Percentiles rank a stretch among this genome's conserved stretches.
Conservation (phyloP, 768 basidiomycete species). For the Clathrus columnatus region DNA sequence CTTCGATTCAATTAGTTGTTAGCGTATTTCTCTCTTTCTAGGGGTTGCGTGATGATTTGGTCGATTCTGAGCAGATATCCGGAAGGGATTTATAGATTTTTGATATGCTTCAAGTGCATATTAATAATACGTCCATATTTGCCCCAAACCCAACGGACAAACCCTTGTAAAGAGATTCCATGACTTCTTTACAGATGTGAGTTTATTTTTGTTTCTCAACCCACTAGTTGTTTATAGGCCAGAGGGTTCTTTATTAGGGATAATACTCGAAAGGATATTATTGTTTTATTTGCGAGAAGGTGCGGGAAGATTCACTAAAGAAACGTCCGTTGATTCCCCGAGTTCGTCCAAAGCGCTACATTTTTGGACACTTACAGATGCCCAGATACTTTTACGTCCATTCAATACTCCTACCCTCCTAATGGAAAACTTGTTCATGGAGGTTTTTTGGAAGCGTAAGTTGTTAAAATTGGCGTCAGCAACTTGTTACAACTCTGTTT, state of each 20-base stretch:
- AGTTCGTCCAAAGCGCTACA: slow-evolving; percentile 26
- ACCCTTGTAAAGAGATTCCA: slow-evolving; percentile 23
- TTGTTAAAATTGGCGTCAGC: background rate
- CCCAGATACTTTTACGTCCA: slow-evolving; percentile 34
- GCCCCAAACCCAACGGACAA: slow-evolving; percentile 43
- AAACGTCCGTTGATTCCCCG: background rate
- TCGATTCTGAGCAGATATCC: slow-evolving; percentile 24
- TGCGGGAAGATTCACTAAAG: slow-evolving; percentile 14
- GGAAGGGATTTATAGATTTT: slow-evolving; percentile 25
- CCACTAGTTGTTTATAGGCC: slow-evolving; percentile 13
- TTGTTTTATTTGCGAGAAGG: slow-evolving; percentile 45
- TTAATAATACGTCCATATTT: slow-evolving; percentile 32
- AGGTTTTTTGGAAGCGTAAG: slow-evolving; percentile 44
- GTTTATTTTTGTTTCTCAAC: background rate
- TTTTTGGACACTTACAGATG: slow-evolving; percentile 36
- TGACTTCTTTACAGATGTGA: background rate
- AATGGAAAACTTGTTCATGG: slow-evolving; percentile 34
- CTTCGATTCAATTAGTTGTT: too few relatives aligned
- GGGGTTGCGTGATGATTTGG: slow-evolving; percentile 31
- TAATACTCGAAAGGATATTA: slow-evolving; percentile 34
- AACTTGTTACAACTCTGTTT: background rate
- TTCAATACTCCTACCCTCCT: slow-evolving; percentile 33
- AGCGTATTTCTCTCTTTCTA: too few relatives aligned
- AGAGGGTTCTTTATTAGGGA: slow-evolving; percentile 46
- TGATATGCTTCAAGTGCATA: slow-evolving; percentile 49